Conservation (phyloP, 2,329 filamentous ascomycete genomes). For the Penicillium sp. region DNA sequence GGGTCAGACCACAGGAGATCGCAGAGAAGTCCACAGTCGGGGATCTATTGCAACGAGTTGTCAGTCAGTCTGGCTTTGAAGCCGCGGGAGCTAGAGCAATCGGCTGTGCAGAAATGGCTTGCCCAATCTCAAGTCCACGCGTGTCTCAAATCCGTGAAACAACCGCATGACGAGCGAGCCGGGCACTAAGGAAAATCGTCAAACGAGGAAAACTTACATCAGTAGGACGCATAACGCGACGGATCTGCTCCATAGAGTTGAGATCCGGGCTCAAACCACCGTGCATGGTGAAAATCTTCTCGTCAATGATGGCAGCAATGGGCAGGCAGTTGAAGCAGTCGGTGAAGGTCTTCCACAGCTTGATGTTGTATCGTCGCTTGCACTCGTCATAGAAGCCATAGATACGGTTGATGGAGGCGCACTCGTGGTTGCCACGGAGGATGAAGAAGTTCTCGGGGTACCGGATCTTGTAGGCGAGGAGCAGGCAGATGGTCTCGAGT, state of each 20-base stretch:
- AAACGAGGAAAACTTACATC: slow-evolving; percentile 69
- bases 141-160: background rate
- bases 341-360: slow-evolving; percentile 99
- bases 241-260: slow-evolving; percentile 99
- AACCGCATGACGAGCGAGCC: slow-evolving; percentile 2
- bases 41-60: slow-evolving; percentile 68
- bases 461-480: slow-evolving; percentile 99
- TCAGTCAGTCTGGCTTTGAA: slow-evolving; percentile 44
- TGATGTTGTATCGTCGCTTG: slow-evolving; percentile 99
- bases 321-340: slow-evolving; percentile 99
- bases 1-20: slow-evolving; percentile 98
- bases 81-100: slow-evolving; percentile 30
- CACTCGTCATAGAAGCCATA: slow-evolving; percentile 99
- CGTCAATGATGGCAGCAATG: slow-evolving; percentile 97
- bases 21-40: slow-evolving; percentile 94
- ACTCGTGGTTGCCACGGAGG: slow-evolving; percentile 97
- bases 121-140: slow-evolving; percentile 12
- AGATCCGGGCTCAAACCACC: slow-evolving; percentile 94
- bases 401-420: slow-evolving; percentile 97
- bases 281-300: slow-evolving; percentile 99
- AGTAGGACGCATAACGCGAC: slow-evolving; percentile 96
- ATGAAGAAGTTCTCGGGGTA: slow-evolving; percentile 99
- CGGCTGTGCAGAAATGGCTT: background rate
- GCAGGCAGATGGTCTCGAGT: slow-evolving; percentile 94
- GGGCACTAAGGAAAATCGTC: slow-evolving; percentile 12